Evolutionary conservation across 2,329 filamentous ascomycete genomes (phyloP).

Genomic region (Coniochaeta sp.): DNA sequence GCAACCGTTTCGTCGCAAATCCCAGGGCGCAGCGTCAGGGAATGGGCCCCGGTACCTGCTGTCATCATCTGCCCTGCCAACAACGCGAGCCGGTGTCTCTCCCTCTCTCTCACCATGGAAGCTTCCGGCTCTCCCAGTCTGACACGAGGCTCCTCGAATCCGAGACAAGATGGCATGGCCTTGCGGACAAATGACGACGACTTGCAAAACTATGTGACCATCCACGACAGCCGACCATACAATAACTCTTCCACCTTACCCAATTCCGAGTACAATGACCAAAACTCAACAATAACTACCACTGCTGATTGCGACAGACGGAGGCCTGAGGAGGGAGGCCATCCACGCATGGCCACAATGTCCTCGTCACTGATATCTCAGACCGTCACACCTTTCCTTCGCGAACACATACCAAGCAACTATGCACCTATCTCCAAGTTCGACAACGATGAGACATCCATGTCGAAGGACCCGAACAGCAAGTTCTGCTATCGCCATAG

Average conservation of each 20-base stretch:
- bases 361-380: slow-evolving; percentile 62
- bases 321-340: slow-evolving; percentile 40
- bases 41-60: not conserved
- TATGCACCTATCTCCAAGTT: slow-evolving; percentile 72
- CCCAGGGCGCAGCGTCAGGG: not conserved
- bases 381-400: slow-evolving; percentile 80
- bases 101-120: slow-evolving; percentile 11
- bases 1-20: not conserved
- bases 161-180: slow-evolving; percentile 16
- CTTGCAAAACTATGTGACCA: slow-evolving; percentile 8
- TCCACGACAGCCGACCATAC: slow-evolving; percentile 5
- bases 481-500: slow-evolving; percentile 94
- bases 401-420: slow-evolving; percentile 80
- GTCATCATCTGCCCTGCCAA: slow-evolving; percentile 4
- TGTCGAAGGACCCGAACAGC: slow-evolving; percentile 59
- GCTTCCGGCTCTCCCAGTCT: slow-evolving; percentile 9
- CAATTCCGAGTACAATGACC: not conserved
- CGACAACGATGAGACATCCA: slow-evolving; percentile 32
- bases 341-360: slow-evolving; percentile 46
- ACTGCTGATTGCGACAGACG: slow-evolving; percentile 37
- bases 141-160: slow-evolving; percentile 8
- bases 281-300: slow-evolving; percentile 1
- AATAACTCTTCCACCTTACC: slow-evolving; percentile 7
- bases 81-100: slow-evolving; percentile 7
- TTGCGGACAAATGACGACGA: slow-evolving; percentile 12